Evolutionary conservation across 2,329 filamentous ascomycete species (phyloP), one percentile per base, ranked within the genome.

Genomic region (Stachybotrys chlorohalonatus): DNA sequence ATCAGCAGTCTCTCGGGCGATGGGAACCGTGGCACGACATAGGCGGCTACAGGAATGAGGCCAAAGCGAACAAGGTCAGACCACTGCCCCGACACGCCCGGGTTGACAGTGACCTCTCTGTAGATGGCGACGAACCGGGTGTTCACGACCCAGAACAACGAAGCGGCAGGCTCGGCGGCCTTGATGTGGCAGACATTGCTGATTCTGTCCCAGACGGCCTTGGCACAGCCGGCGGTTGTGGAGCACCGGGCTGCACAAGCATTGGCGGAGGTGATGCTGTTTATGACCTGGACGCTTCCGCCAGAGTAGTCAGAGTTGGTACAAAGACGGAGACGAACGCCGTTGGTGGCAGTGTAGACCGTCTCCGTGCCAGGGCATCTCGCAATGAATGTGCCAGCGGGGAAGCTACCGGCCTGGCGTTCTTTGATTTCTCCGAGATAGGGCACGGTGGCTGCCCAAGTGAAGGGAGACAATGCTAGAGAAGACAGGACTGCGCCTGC

Each of bases 121-220:
- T n/a, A 48, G 17, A 60, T 58, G 0, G 60, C 58, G 13, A 53
- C 55, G 51, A 52, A 60, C 31, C 55, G 39, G 48, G 60, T 59
- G 51, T 57, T 59, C 31, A 55, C 53, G 1, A 60, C 59, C 58
- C 59, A 60, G 16, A 60, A 60, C 4, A 60, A 53, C 1, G 59
- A 60, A 0, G 51, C 30, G 16, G 51, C 31, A 49, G 59, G 58
- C 32, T 60, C 59, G 5, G 52, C 49, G 4, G 30, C 59, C 15
- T 60, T 60, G 17, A 60, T 58, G 4, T 60, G 59, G 17, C 59
- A 60, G 36, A 61, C 53, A 48, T 64, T 64, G 6, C 58, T 49
- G 52, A 53, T 53, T 47, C 56, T 15, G 48, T 64, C 62, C 6
- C 57, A 63, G 1, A 64, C 63, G 5, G 59, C 59, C n/a, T 60